These are phyloP conservation scores for Epichloe sibirici DNA, from an alignment of 2,329 filamentous ascomycete species.

Conservation along the genomic window DNA sequence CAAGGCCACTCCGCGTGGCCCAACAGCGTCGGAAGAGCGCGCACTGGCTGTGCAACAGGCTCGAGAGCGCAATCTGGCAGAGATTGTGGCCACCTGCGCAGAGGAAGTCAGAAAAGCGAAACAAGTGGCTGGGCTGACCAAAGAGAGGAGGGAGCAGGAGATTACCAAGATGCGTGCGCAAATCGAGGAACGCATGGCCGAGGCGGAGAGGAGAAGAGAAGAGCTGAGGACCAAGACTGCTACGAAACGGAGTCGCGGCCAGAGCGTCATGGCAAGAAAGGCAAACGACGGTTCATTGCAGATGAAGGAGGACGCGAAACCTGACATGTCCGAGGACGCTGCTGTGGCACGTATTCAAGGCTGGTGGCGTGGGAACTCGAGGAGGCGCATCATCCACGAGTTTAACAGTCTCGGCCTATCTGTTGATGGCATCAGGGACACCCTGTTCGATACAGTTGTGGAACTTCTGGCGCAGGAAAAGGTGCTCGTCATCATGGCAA, in stretches of 20 bases:
- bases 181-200: slow-evolving; percentile 69
- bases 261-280: slow-evolving; percentile 40
- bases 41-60: slow-evolving; percentile 67
- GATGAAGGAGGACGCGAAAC: slow-evolving; percentile 33
- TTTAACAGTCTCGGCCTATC: slow-evolving; percentile 57
- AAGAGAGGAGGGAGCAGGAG: slow-evolving; percentile 66
- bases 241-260: slow-evolving; percentile 39
- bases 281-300: slow-evolving; percentile 35
- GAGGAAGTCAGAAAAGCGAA: slow-evolving; percentile 76
- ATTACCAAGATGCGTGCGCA: slow-evolving; percentile 56
- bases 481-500: slow-evolving; percentile 53
- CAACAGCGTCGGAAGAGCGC: slow-evolving; percentile 58
- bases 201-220: slow-evolving; percentile 60
- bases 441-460: slow-evolving; percentile 63
- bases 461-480: slow-evolving; percentile 53
- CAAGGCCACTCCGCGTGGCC: slow-evolving; percentile 55
- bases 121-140: slow-evolving; percentile 70
- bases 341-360: slow-evolving; percentile 57
- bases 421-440: slow-evolving; percentile 56
- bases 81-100: slow-evolving; percentile 69
- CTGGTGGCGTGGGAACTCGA: slow-evolving; percentile 51
- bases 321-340: slow-evolving; percentile 41
- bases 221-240: slow-evolving; percentile 46
- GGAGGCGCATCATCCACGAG: slow-evolving; percentile 48
- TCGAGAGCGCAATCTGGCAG: slow-evolving; percentile 67